Conservation (phyloP, 495 filamentous ascomycete species). For the Xylaria intraflava region DNA sequence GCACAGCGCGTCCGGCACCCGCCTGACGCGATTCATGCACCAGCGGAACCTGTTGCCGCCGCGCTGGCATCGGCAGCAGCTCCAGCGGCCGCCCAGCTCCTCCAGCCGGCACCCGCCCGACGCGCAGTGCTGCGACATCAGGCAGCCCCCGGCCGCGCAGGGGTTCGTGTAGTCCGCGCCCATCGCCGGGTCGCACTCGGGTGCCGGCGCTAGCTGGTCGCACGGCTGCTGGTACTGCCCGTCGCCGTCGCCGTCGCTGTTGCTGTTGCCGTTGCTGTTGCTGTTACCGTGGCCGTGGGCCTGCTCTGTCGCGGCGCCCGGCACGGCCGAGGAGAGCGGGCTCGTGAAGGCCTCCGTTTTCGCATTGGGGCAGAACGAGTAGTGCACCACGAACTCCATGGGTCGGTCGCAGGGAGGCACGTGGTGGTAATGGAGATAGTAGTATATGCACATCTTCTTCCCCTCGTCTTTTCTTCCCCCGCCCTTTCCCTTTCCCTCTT, state of each 20-base stretch:
- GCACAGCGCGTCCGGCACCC: conserved; percentile 41
- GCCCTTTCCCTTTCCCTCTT: neutral
- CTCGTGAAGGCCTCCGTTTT: neutral
- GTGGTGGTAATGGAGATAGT: conserved; percentile 35
- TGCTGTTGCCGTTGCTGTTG: neutral
- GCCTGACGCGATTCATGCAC: conserved; percentile 29
- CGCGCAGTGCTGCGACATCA: conserved; percentile 34
- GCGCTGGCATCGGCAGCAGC: conserved; percentile 37
- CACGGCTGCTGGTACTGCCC: conserved; percentile 16
- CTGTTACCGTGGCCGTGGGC: no score
- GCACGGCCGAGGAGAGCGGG: no score
- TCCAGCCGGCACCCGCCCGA: conserved; percentile 39
- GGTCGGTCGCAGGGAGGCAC: conserved; percentile 30
- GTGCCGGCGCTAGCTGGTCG: conserved; percentile 12
- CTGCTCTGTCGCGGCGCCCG: no score
- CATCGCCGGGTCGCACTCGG: conserved; percentile 23
- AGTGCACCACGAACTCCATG: conserved; percentile 36
- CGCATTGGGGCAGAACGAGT: conserved; percentile 33
- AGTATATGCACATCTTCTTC: conserved; percentile 26
- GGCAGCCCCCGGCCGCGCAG: conserved; percentile 37
- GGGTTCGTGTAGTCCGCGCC: conserved; percentile 33
- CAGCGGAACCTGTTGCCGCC: conserved; percentile 34
- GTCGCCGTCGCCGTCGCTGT: neutral
- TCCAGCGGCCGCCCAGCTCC: conserved; percentile 36
- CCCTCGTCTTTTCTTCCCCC: neutral